phyloP scores from a whole-genome alignment of 2,329 filamentous ascomycete genomes.

The Byssothecium circinans region DNA sequence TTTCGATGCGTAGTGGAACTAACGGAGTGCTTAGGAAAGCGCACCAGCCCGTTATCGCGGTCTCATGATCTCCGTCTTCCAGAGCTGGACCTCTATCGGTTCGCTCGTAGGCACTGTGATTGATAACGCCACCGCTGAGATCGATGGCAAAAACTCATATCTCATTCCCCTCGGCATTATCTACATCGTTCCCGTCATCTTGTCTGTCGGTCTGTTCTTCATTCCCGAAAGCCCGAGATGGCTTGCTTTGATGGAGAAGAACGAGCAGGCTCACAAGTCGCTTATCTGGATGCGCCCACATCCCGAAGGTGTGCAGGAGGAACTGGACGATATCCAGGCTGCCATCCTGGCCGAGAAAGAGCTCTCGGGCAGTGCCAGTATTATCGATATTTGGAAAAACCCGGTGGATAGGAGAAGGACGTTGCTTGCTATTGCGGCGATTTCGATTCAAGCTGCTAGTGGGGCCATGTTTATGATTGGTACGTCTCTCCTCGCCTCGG shows the following conservation, averaged over 20 bases:
- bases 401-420: constrained; percentile 57
- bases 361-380: constrained; percentile 56
- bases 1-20: background rate
- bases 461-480: constrained; percentile 54
- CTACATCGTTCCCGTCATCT: constrained; percentile 53
- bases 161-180: constrained; percentile 57
- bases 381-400: constrained; percentile 55
- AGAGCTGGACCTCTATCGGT: constrained; percentile 52
- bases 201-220: constrained; percentile 46
- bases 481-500: constrained; percentile 1
- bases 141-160: constrained; percentile 32
- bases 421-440: constrained; percentile 50
- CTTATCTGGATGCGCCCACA: constrained; percentile 35
- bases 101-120: constrained; percentile 51
- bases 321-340: constrained; percentile 30
- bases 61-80: constrained; percentile 53
- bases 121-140: constrained; percentile 51
- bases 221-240: constrained; percentile 51
- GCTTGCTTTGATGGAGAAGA: constrained; percentile 28
- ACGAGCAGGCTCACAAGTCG: constrained; percentile 20
- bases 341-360: constrained; percentile 34
- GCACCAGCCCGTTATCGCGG: constrained; percentile 55
- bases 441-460: constrained; percentile 57
- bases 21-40: constrained; percentile 40
- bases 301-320: constrained; percentile 18